A percentile compares a stretch with the other conserved stretches of the same genome.
Conservation (phyloP, 495 filamentous ascomycete genomes). For the Podospora sp. region DNA sequence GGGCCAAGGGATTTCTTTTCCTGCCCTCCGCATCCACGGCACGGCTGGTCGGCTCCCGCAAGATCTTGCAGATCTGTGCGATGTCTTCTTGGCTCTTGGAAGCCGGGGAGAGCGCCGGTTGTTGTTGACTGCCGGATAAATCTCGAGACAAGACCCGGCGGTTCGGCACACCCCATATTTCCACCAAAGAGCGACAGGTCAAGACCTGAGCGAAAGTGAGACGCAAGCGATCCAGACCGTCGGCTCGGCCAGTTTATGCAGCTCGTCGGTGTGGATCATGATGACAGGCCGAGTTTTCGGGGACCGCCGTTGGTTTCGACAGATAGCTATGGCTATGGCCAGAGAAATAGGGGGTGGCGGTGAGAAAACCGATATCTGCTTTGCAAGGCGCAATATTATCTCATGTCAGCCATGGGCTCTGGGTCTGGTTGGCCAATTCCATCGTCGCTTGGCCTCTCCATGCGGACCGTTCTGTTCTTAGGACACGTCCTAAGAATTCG, state of each 20-base stretch:
- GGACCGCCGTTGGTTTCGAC: not conserved
- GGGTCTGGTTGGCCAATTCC: not conserved
- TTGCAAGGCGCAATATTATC: not conserved
- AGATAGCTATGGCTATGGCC: no score
- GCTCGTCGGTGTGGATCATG: not conserved
- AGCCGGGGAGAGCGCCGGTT: not conserved
- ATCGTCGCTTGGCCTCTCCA: not conserved
- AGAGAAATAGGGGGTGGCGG: not conserved
- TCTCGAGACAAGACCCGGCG: conserved; percentile 5
- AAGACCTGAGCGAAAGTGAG: not conserved
- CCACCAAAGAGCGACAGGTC: not conserved
- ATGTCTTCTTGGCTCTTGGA: conserved; percentile 5
- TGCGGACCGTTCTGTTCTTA: not conserved
- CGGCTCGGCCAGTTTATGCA: not conserved
- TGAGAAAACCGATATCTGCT: not conserved
- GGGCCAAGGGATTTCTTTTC: not conserved
- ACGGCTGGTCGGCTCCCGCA: not conserved
- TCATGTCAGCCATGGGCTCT: not conserved
- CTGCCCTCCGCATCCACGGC: not conserved
- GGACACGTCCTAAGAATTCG: not conserved
- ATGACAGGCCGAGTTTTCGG: not conserved
- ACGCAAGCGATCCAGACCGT: not conserved
- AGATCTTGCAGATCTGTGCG: conserved; percentile 20
- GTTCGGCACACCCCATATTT: conserved; percentile 5
- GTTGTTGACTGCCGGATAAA: conserved; percentile 1